Evolutionary conservation across 768 basidiomycete species (phyloP), one percentile per base, ranked within the genome.

Genomic region (Kwoniella mangroviensis): DNA sequence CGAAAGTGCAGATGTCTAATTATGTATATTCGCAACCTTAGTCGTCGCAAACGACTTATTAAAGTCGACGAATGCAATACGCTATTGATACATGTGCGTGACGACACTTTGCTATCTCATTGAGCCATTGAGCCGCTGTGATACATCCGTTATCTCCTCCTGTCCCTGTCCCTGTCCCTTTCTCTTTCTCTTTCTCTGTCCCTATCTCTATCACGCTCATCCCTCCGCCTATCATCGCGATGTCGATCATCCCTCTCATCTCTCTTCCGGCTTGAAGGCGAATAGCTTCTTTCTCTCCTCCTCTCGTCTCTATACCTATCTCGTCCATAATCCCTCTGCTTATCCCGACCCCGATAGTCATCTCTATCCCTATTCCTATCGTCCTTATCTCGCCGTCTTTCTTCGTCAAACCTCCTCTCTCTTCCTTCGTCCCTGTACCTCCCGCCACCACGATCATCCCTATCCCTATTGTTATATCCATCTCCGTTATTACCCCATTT

Each of bases 331-430:
- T 55, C 54, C 62, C 75, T 63, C 24, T 66, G 63, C 55, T 71
- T 68, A 40, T 61, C 67, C 61, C 65, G 53, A 24, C 41, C 26
- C 6, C 63, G n/a, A 7, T 34, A 34, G 6, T 34, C 34, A 41
- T 61, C 59, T 12, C 59, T 61, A 10, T 43, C 59, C 10, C 22
- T 24, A 22, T 24, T 2, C 28, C 57, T 57, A 67, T 67, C 65
- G 19, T 40, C 19, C 42, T 42, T 58, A 17, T 59, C 41, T 22
- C 57, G 22, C 12, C n/a, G 28, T 17, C 45, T 22, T 51, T 56
- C 65, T 17, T 75, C 79, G n/a, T 69, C 51, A 55, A 26, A 55
- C 21, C 34, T 58, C 26, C 51, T 52, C 3, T 52, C 51, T 51
- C 49, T 63, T 5, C 28, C 62, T 59, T 65, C 67, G 42, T 54